Base-by-base conservation (phyloP, 139 green algal genomes). In the Ettlia oleoabundans region DNA sequence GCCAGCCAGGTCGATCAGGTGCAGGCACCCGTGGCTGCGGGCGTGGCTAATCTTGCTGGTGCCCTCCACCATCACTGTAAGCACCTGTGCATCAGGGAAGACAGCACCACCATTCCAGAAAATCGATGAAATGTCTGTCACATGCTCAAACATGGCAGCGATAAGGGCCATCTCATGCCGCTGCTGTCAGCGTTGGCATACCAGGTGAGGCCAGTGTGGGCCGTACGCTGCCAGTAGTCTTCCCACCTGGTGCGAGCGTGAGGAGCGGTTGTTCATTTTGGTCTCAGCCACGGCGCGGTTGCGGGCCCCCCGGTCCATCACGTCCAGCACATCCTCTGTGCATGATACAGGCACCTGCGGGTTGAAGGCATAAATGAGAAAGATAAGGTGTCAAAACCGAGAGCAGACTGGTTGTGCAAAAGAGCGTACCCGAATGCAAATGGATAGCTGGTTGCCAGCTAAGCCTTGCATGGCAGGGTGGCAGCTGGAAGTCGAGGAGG, bases 211-310 rank as follows among this genome's bases (percentile, higher is more conserved):
- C n/a, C n/a, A n/a, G n/a, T n/a, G n/a, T n/a, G n/a, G n/a, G n/a
- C n/a, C n/a, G n/a, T n/a, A n/a, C n/a, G n/a, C n/a, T n/a, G n/a
- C n/a, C n/a, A n/a, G n/a, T n/a, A n/a, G n/a, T n/a, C n/a, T n/a
- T n/a, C 71, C 32, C 1, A 55, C 73, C 75, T 81, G 75, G 40
- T 81, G 75, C n/a, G 75, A 81, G 75, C 75, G 89, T 88, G 88
- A 95, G n/a, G 90, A 96, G 75, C 95, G 92, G 88, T 96, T 93
- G 86, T 99, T 99, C 80, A 99, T 96, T 30, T 87, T 85, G 15
- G 96, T 99, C 85, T 91, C 92, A 26, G 92, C 94, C 8, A 96
- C 92, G 18, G 89, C 77, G 4, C 89, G 62, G 80, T 91, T 90
- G 42, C 78, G 86, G 8, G 85, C 76, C 10, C 94, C 95, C 32